Conservation (phyloP, 176 grass and related monocot species). For the Bonia amplexicaulis region DNA sequence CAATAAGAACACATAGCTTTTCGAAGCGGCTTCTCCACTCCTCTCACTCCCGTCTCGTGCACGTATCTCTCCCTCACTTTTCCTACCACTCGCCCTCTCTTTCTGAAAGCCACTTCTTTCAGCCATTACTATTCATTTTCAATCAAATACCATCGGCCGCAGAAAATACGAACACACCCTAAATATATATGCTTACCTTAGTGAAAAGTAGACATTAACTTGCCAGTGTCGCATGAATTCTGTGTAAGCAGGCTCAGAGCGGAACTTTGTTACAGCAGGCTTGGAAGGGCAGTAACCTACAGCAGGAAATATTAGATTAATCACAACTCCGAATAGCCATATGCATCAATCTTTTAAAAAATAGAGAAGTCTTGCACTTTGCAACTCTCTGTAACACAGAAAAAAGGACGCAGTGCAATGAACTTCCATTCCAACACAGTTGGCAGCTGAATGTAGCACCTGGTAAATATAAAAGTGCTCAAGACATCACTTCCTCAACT, state of each 20-base stretch:
- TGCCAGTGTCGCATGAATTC: constrained; percentile 93
- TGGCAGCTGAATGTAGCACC: background rate
- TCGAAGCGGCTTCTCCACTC: too few relatives aligned
- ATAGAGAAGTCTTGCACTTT: background rate
- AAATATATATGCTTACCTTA: constrained; percentile 54
- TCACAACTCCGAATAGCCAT: background rate
- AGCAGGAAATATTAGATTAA: constrained; percentile 1
- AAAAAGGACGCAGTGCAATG: background rate
- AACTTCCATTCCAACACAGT: background rate
- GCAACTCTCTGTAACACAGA: background rate
- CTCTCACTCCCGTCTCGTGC: too few relatives aligned
- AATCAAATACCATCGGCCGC: too few relatives aligned
- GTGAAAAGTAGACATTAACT: constrained; percentile 92
- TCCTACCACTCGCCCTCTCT: too few relatives aligned
- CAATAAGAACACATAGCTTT: too few relatives aligned
- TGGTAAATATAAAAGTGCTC: background rate
- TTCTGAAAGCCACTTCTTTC: too few relatives aligned
- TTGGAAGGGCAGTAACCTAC: constrained; percentile 75
- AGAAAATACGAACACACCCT: too few relatives aligned
- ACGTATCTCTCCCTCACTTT: too few relatives aligned
- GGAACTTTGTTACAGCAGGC: constrained; percentile 68
- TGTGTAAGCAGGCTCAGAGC: constrained; percentile 60
- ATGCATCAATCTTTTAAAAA: background rate
- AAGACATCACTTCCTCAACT: background rate
- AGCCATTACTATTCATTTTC: too few relatives aligned